Evolutionary conservation across 192 early-diverging fungal genomes (phyloP).

Genomic region (Coemansia guatemalensis): DNA sequence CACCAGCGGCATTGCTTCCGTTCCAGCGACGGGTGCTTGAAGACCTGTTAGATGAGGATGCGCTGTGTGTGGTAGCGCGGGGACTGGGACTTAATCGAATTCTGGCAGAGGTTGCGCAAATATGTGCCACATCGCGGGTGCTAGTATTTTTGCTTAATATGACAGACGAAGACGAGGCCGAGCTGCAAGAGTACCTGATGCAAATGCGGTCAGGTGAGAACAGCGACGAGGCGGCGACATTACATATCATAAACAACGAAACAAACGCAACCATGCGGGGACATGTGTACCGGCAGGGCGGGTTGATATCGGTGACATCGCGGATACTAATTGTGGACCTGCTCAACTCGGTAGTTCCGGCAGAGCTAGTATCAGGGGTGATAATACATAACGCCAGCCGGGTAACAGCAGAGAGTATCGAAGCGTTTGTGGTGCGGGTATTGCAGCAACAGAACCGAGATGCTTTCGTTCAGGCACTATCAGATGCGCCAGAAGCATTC

Average conservation of each 20-base stretch:
- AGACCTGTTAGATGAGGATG: constrained; percentile 72
- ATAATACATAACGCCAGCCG: constrained; percentile 85
- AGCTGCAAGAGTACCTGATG: constrained; percentile 56
- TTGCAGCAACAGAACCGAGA: constrained; percentile 74
- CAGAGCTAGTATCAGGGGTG: constrained; percentile 76
- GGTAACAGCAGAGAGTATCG: constrained; percentile 75
- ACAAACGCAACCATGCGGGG: constrained; percentile 30
- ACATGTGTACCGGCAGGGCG: constrained; percentile 77
- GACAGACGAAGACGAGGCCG: constrained; percentile 57
- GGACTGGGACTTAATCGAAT: constrained; percentile 77
- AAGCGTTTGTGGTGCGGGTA: constrained; percentile 87
- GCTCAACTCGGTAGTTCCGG: constrained; percentile 73
- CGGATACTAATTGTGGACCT: constrained; percentile 90
- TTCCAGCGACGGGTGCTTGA: constrained; percentile 70
- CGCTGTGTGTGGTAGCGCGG: constrained; percentile 71
- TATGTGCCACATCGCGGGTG: constrained; percentile 64
- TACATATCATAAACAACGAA: constrained; percentile 27
- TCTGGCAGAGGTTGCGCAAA: constrained; percentile 67
- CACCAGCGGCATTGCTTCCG: constrained; percentile 39
- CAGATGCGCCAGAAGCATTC: constrained; percentile 82
- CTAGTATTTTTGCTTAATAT: constrained; percentile 83
- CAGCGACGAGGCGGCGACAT: constrained; percentile 15
- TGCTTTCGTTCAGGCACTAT: constrained; percentile 93
- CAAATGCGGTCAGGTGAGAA: constrained; percentile 48
- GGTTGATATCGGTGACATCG: constrained; percentile 83